phyloP scores from a whole-genome alignment of 306 rosid species.

The Castanea crenata region DNA sequence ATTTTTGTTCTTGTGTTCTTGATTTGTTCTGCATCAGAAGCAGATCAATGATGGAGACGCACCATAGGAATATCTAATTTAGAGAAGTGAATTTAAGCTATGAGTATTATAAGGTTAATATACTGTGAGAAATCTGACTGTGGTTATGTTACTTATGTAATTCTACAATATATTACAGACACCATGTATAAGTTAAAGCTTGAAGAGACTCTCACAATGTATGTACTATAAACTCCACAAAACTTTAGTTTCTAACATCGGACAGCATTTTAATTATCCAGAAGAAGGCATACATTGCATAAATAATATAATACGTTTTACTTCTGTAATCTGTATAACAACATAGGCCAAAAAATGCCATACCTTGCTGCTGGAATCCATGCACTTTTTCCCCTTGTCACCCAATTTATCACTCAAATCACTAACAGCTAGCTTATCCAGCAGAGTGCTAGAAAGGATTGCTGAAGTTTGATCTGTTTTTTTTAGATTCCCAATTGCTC shows the following conservation, averaged over 20 bases:
- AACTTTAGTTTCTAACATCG: neutral
- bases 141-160: no score
- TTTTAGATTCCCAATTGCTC: neutral
- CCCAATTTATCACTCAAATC: constrained; percentile 14
- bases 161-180: neutral
- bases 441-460: neutral
- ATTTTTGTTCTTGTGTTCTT: no score
- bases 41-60: neutral
- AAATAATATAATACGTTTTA: neutral
- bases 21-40: neutral
- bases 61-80: neutral
- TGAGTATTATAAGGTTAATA: neutral
- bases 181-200: neutral
- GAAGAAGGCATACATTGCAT: neutral
- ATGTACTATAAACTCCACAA: neutral
- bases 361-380: constrained; percentile 26
- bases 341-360: neutral
- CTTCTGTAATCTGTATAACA: neutral
- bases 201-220: neutral
- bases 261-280: neutral
- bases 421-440: constrained; percentile 13
- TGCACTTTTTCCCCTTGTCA: constrained; percentile 11
- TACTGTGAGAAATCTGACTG: neutral
- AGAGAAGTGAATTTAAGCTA: neutral
- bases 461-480: constrained; percentile 12